Evolutionary conservation across 495 filamentous ascomycete genomes (phyloP).

Genomic region (Lepidopterella palustris): DNA sequence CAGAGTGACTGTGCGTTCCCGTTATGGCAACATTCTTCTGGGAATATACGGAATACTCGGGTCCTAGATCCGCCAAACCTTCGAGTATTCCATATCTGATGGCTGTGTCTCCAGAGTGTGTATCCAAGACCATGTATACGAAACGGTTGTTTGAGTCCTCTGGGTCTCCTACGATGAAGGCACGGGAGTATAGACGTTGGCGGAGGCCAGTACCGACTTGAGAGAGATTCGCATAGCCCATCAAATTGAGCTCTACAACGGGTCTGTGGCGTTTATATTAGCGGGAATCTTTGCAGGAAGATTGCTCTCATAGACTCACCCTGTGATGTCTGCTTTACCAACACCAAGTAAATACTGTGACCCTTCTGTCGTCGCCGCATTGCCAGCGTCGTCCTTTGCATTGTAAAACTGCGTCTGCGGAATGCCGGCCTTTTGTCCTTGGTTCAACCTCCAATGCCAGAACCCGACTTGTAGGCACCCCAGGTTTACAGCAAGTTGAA

Average conservation of each 20-base stretch:
- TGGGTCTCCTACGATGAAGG: constrained; percentile 78
- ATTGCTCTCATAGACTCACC: constrained; percentile 45
- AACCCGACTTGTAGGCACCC: constrained; percentile 30
- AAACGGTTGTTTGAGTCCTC: constrained; percentile 64
- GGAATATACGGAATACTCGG: constrained; percentile 65
- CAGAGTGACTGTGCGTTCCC: constrained; percentile 90
- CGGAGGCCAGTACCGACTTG: constrained; percentile 84
- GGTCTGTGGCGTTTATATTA: constrained; percentile 44
- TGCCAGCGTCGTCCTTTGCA: constrained; percentile 13
- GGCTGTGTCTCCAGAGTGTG: constrained; percentile 85
- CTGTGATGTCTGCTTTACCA: constrained; percentile 92
- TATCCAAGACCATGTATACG: constrained; percentile 83
- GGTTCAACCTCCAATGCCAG: constrained; percentile 21
- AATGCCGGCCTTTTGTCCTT: constrained; percentile 1
- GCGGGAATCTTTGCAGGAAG: not conserved
- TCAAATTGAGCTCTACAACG: constrained; percentile 85
- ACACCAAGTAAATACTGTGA: constrained; percentile 75
- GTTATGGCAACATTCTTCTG: constrained; percentile 84
- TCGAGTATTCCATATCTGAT: constrained; percentile 78
- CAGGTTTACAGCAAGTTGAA: constrained; percentile 30
- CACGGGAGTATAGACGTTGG: constrained; percentile 81
- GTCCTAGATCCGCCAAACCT: constrained; percentile 58
- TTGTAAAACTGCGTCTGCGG: constrained; percentile 22
- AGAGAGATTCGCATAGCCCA: constrained; percentile 85
- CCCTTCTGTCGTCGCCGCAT: constrained; percentile 28